Evolutionary conservation across 352 stramenopile genomes (phyloP), one percentile per base, ranked within the genome.

Genomic region (Peronosclerospora sorghi): DNA sequence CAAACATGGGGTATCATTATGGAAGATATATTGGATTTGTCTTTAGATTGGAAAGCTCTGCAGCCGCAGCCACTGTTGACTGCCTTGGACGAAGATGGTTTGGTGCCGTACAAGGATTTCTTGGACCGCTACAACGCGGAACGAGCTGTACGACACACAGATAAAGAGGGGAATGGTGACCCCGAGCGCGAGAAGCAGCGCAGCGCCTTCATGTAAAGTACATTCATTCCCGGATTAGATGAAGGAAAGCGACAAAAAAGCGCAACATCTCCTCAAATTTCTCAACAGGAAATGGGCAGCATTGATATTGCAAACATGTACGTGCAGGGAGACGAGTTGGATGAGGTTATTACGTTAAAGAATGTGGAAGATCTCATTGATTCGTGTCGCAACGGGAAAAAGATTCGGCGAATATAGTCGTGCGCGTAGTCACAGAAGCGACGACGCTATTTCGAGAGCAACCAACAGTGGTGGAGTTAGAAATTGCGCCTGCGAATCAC

Each of bases 221-320:
- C 61, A 83, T n/a, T n/a, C n/a, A n/a, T 89, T 59, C 76, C 79
- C 9, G 77, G 72, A 10, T 36, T 86, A 15, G 70, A 86, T 8
- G 71, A 75, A 7, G 37, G 40, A 28, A 66, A 71, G 8, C 35
- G 59, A 9, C 55, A 62, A 13, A 32, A 40, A 19, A 19, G 8
- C 1, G 9, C 32, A 1, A 24, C 38, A 5, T 41, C 35, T 30
- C 29, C 43, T 19, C 30, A 60, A 35, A 40, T 57, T 28, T 86
- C 72, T 10, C 59, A 75, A 40, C 70, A 86, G 32, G 53, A 80
- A 28, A 61, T 84, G 36, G 68, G 73, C 9, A 68, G 65, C 20
- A 91, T 91, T 47, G 72, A 91, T 56, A 91, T 91, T 30, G 68
- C 73, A 45, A 75, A 88, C 45, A 86, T 91, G 73, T 88, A 91